Conservation (phyloP, 371 early-diverging fungal species). For the Batrachochytrium dendrobatidis region DNA sequence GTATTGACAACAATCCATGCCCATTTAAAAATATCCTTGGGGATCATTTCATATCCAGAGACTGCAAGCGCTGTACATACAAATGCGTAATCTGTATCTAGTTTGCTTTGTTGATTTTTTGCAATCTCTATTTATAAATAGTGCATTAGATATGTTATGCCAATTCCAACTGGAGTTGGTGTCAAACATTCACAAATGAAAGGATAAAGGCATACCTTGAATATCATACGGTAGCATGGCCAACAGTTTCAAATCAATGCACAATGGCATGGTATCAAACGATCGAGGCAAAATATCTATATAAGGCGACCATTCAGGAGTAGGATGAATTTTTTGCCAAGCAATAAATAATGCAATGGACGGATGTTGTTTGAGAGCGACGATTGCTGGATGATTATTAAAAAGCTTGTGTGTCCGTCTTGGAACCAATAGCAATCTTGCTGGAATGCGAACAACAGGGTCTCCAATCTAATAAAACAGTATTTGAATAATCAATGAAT, state of each 20-base stretch:
- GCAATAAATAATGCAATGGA: conserved; percentile 3
- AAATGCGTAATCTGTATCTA: background rate
- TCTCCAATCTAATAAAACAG: background rate
- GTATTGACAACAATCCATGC: conserved; percentile 10
- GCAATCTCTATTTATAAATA: too few species aligned
- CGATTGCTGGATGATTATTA: too few species aligned
- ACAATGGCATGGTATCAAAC: background rate
- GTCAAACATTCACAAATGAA: too few species aligned
- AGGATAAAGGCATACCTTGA: background rate
- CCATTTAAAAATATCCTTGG: background rate
- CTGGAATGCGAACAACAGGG: background rate
- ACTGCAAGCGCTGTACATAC: background rate
- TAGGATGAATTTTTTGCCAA: background rate
- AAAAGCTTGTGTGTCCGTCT: too few species aligned
- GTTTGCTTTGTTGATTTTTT: background rate
- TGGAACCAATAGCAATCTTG: background rate
- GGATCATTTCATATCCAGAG: background rate
- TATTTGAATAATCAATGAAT: too few species aligned
- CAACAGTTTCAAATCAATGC: background rate
- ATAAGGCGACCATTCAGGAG: background rate
- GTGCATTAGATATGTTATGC: too few species aligned
- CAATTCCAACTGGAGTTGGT: too few species aligned
- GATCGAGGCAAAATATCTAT: background rate
- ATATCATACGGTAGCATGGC: background rate
- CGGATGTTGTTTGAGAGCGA: background rate